Conservation (phyloP, 2,329 filamentous ascomycete species). For the Scedosporium minutisporum region DNA sequence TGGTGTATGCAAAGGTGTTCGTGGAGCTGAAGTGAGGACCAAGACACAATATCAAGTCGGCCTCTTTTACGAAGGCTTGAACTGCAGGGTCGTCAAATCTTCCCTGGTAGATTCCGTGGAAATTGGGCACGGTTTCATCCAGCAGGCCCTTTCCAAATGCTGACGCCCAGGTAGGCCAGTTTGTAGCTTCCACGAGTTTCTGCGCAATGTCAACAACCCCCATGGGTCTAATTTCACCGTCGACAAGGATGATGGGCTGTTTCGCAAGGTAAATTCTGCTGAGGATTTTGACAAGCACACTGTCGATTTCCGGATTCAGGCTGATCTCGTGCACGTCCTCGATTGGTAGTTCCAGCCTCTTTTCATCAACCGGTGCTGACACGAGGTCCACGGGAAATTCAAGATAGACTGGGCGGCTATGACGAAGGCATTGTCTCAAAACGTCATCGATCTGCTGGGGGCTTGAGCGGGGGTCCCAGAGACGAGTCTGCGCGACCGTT, state of each 20-base stretch:
- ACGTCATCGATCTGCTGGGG: constrained; percentile 69
- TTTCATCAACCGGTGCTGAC: constrained; percentile 63
- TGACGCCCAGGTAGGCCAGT: constrained; percentile 72
- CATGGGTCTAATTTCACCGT: constrained; percentile 74
- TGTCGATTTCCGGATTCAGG: constrained; percentile 63
- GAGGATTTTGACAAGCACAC: constrained; percentile 71
- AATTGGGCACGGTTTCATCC: constrained; percentile 63
- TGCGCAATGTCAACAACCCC: constrained; percentile 68
- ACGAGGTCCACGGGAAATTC: constrained; percentile 76
- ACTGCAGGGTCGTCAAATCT: constrained; percentile 59
- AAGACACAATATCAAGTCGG: constrained; percentile 62
- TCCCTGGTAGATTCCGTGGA: constrained; percentile 80
- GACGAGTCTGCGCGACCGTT: constrained; percentile 60
- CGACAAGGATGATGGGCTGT: constrained; percentile 69
- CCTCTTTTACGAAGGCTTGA: constrained; percentile 52
- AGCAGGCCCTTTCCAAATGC: constrained; percentile 85
- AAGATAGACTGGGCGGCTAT: constrained; percentile 73
- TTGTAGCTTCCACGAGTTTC: constrained; percentile 60
- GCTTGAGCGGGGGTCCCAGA: constrained; percentile 61
- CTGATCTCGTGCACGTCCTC: constrained; percentile 47
- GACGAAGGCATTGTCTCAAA: constrained; percentile 62
- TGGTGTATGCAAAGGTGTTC: constrained; percentile 31
- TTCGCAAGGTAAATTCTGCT: constrained; percentile 64
- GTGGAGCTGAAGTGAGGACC: constrained; percentile 50
- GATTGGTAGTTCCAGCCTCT: constrained; percentile 59